Evolutionary conservation across 2,329 filamentous ascomycete genomes (phyloP).

Genomic region (Fusarium irregulare): DNA sequence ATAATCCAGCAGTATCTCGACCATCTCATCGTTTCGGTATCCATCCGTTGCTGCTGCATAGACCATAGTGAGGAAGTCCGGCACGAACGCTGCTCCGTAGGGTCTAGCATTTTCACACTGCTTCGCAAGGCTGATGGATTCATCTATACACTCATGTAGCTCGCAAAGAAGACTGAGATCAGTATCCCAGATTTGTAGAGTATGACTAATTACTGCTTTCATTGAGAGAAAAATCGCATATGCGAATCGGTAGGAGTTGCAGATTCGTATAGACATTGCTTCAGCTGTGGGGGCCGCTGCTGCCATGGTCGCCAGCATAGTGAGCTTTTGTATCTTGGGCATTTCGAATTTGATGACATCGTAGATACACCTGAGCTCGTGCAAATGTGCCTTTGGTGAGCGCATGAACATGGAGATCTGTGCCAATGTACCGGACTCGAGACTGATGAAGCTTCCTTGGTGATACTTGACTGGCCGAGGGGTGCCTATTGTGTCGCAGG

Average conservation of each 20-base stretch:
- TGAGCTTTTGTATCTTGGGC: constrained; percentile 15
- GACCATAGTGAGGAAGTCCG: constrained; percentile 29
- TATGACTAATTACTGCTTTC: constrained; percentile 21
- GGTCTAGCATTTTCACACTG: constrained; percentile 29
- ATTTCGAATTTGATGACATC: constrained; percentile 23
- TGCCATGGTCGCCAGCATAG: constrained; percentile 3
- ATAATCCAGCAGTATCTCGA: constrained; percentile 28
- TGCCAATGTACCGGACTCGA: constrained; percentile 29
- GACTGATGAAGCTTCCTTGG: constrained; percentile 26
- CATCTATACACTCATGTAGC: constrained; percentile 17
- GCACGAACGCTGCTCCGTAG: constrained; percentile 31
- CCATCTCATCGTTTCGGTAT: constrained; percentile 17
- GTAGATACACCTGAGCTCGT: constrained; percentile 30
- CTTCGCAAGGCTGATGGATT: constrained; percentile 21
- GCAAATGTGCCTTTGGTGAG: constrained; percentile 14
- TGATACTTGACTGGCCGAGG: constrained; percentile 29
- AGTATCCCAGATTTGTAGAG: constrained; percentile 22
- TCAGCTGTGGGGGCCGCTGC: constrained; percentile 4
- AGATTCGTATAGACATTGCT: background rate
- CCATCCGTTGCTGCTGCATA: constrained; percentile 30
- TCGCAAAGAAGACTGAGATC: constrained; percentile 1
- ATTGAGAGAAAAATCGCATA: constrained; percentile 26
- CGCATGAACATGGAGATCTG: constrained; percentile 23
- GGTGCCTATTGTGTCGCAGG: constrained; percentile 9
- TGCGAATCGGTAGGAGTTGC: constrained; percentile 18